Evolutionary conservation across 108 stramenopile species (phyloP), one percentile per base, ranked within the genome.

Genomic region (Ochromonas danica): DNA sequence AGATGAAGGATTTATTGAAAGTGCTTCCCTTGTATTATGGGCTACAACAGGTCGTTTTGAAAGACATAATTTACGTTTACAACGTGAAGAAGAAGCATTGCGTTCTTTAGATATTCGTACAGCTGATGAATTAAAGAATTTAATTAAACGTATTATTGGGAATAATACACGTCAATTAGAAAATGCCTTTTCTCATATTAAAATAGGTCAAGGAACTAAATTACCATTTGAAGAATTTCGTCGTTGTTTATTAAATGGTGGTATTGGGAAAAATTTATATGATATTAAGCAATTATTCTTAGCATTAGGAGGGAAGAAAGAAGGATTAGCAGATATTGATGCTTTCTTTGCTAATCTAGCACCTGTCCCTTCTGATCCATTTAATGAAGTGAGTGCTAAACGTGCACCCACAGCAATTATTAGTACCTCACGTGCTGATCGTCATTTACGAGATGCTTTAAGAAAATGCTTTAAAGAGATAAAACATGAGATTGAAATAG

Each of bases 381-480:
- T 35, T 14, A 36, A 3, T 36, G 63, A 67, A 67, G 63, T 67
- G 10, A 67, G 63, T 25, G 6, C 33, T 10, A 67, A 67, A 36
- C 17, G 31, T 36, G 25, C 63, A 28, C 33, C 63, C 31, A 31
- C 63, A 6, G 63, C 63, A 10, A 25, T 33, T 10, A 33, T 67
- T 36, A 14, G 10, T 28, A 33, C 63, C 6, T 31, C 30, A 10
- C 72, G 72, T 10, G 72, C 72, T 42, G 72, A 75, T 42, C 36
- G 72, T 27, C 40, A 14, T 33, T 41, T 75, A 41, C 72, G 72
- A 38, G 72, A 75, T 60, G n/a, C 72, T 6, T 10, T 75, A 35
- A 6, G 72, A 27, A 75, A 75, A 60, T 42, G 72, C 35, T 75
- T 57, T 41, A 42, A 39, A 42, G n/a, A 42, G 3, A 22, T 75